A percentile compares a stretch with the other conserved stretches of the same genome.
Evolutionary conservation across 164 flowering plant genomes (phyloP).

Genomic region (Warburgia ugandensis): DNA sequence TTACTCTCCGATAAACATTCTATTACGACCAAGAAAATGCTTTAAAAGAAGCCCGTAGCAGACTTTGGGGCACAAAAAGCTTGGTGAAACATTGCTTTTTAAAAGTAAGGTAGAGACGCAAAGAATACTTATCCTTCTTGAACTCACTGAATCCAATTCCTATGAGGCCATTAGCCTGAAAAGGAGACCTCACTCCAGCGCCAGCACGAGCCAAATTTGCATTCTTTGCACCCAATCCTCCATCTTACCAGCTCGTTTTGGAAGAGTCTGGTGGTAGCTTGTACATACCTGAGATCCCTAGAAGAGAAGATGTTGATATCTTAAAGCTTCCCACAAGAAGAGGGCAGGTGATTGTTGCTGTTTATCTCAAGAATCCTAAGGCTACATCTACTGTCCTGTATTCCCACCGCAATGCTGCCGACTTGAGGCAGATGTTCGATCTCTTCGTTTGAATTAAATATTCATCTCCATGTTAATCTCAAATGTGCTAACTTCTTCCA

Average conservation of each 20-base stretch:
- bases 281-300: constrained; percentile 48
- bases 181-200: constrained; percentile 42
- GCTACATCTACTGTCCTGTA: constrained; percentile 63
- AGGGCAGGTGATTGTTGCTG: constrained; percentile 66
- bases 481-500: too few species aligned
- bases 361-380: constrained; percentile 50
- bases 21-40: too few species aligned
- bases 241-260: constrained; percentile 52
- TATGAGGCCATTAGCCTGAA: not conserved
- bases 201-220: constrained; percentile 88
- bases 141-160: too few species aligned
- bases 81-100: too few species aligned
- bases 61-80: too few species aligned
- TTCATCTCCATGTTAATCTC: constrained; percentile 63
- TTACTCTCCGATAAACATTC: too few species aligned
- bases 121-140: too few species aligned
- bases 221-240: constrained; percentile 80
- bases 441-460: constrained; percentile 60
- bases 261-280: constrained; percentile 31
- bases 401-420: constrained; percentile 95
- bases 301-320: constrained; percentile 53
- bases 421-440: constrained; percentile 85
- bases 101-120: too few species aligned
- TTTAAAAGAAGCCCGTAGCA: too few species aligned
- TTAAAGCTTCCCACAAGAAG: constrained; percentile 56